Base-by-base conservation (phyloP, 169 alveolate species). In the Babesia bovis region DNA sequence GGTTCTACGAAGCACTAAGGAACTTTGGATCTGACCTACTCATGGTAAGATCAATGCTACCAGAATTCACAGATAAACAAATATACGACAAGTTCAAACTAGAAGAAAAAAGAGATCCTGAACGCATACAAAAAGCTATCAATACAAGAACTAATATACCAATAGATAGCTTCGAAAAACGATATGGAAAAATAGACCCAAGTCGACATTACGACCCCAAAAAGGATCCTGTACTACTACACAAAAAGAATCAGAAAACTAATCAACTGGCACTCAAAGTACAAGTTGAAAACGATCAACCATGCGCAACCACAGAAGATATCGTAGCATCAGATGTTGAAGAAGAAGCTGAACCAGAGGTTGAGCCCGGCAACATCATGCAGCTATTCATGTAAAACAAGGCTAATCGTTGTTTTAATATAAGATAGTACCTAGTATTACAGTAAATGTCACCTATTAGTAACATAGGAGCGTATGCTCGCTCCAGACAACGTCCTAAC, bases 11-110 rank as follows among this genome's bases (percentile, higher is more conserved):
- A 36, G 93, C 91, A 4, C 66, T 87, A 35, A 85, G 83, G 41
- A 83, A 71, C 77, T 87, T 87, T 53, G 93, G 93, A 6, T 53
- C 84, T 26, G 93, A 87, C 66, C 73, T 87, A 53, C 71, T 87
- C 71, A 74, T 87, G 85, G 90, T 87, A 13, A 47, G 90, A 42
- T 87, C 91, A 33, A 61, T 84, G 51, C 66, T 87, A 21, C 91
- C 93, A 44, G 81, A 83, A 40, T 87, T 79, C 56, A 65, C 91
- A 9, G 93, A 83, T 58, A 61, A 78, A 42, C 93, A 87, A 65
- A 73, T 87, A 50, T 74, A 87, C 23, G 91, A 79, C 74, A 87
- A 87, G 71, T 87, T 84, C 66, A 87, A 87, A 56, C 58, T 69
- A 32, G 93, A 87, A 61, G 90, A 82, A 59, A 83, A 83, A 58